phyloP scores from a whole-genome alignment of 257 asterid species.

The Sherardia arvensis region DNA sequence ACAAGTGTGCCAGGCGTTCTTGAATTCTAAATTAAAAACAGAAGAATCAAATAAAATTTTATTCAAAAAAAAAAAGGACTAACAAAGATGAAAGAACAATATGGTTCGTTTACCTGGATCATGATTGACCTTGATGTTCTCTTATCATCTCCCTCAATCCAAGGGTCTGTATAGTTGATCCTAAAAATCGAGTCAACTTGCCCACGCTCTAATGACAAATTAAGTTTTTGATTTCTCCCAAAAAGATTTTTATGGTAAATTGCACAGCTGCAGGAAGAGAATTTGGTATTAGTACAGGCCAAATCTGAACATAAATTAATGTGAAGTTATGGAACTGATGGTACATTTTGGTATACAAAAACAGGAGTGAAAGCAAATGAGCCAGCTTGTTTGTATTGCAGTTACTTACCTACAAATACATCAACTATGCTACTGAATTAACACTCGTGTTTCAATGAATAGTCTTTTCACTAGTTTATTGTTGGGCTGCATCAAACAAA shows the following conservation, averaged over 20 bases:
- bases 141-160: conserved; percentile 99
- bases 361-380: too few relatives aligned
- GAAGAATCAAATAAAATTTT: conserved; percentile 12
- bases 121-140: conserved; percentile 91
- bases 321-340: not conserved
- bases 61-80: conserved; percentile 7
- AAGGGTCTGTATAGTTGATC: conserved; percentile 87
- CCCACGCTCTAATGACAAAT: conserved; percentile 90
- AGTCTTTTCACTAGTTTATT: too few relatives aligned
- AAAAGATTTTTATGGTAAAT: conserved; percentile 85
- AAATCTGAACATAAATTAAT: not conserved
- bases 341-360: not conserved
- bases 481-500: too few relatives aligned
- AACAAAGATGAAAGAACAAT: conserved; percentile 10
- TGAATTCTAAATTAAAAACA: conserved; percentile 55
- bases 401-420: not conserved
- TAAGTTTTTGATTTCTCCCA: conserved; percentile 93
- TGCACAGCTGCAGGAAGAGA: conserved; percentile 66
- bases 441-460: not conserved
- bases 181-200: conserved; percentile 89
- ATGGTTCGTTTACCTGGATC: conserved; percentile 60
- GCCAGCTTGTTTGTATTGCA: not conserved
- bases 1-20: conserved; percentile 94
- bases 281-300: conserved; percentile 2
- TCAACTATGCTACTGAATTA: not conserved